Conservation (phyloP, 1,139 yeast species). For the Suhomyces chickasaworum region DNA sequence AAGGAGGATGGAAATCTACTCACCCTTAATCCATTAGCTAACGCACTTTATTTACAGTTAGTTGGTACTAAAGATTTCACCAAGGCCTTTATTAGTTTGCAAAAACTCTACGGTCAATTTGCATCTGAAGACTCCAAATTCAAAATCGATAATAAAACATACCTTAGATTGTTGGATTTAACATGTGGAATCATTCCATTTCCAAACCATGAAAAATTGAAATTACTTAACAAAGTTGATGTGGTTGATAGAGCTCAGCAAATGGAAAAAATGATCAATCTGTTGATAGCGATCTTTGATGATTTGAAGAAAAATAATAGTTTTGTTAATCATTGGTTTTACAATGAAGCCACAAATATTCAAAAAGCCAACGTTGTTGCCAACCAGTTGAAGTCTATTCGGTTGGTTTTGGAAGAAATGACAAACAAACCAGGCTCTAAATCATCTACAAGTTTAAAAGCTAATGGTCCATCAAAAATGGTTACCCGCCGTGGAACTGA, state of each 20-base stretch:
- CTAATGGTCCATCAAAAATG: constrained; percentile 8
- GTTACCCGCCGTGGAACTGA: constrained; percentile 15
- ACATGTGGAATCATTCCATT: constrained; percentile 63
- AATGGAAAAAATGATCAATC: constrained; percentile 35
- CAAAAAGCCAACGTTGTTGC: constrained; percentile 63
- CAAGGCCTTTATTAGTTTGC: constrained; percentile 43
- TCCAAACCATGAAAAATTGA: constrained; percentile 48
- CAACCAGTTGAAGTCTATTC: constrained; percentile 58
- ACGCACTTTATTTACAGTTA: constrained; percentile 57
- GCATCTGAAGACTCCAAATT: constrained; percentile 21
- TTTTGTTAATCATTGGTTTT: constrained; percentile 49
- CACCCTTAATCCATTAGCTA: constrained; percentile 62
- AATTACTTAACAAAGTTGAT: constrained; percentile 39
- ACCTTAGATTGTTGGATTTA: constrained; percentile 52
- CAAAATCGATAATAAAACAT: constrained; percentile 29
- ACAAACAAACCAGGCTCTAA: constrained; percentile 27
- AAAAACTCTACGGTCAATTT: constrained; percentile 32
- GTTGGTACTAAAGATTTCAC: constrained; percentile 49
- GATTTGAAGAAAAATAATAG: constrained; percentile 35
- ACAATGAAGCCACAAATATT: constrained; percentile 50
- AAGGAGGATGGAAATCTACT: constrained; percentile 35
- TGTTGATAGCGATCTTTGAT: constrained; percentile 39
- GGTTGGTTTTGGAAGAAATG: constrained; percentile 56
- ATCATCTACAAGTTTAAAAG: constrained; percentile 8
- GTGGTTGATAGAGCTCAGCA: constrained; percentile 35